phyloP scores from a whole-genome alignment of 176 grass and related monocot genomes.

The Oryza punctata region DNA sequence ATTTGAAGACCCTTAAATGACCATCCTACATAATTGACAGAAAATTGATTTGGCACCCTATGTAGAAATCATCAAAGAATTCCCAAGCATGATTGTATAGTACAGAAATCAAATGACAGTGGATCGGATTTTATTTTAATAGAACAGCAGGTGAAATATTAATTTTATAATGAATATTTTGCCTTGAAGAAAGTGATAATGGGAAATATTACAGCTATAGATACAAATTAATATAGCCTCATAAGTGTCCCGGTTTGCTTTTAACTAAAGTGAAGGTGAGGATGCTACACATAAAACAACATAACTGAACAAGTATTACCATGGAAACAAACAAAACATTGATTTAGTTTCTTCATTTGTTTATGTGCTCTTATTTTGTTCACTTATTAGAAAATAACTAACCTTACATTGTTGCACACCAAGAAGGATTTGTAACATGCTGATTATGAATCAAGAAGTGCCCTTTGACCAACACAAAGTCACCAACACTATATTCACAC shows the following conservation, averaged over 20 bases:
- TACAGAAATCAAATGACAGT: neutral
- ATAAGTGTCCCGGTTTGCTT: neutral
- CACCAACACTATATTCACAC: neutral
- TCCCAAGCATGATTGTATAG: neutral
- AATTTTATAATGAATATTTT: slow-evolving; percentile 4
- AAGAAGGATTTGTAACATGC: slow-evolving; percentile 11
- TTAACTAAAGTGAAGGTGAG: neutral
- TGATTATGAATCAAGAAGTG: slow-evolving; percentile 4
- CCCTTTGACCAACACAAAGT: neutral
- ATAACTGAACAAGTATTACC: slow-evolving; percentile 23
- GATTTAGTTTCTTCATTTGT: neutral
- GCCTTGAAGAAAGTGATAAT: neutral
- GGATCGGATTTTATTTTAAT: neutral
- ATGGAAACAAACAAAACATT: slow-evolving; percentile 17
- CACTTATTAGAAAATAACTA: neutral
- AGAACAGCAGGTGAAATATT: neutral
- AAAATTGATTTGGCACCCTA: slow-evolving; percentile 19
- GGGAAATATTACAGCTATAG: neutral
- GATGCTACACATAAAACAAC: neutral
- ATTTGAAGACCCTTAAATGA: slow-evolving; percentile 86
- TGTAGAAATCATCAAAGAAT: neutral
- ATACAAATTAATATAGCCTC: neutral
- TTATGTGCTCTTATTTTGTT: neutral
- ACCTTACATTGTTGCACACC: neutral
- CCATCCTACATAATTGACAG: slow-evolving; percentile 59